These are phyloP conservation scores for Auricularia cornea DNA, from an alignment of 768 basidiomycete genomes.

Conservation along the genomic window DNA sequence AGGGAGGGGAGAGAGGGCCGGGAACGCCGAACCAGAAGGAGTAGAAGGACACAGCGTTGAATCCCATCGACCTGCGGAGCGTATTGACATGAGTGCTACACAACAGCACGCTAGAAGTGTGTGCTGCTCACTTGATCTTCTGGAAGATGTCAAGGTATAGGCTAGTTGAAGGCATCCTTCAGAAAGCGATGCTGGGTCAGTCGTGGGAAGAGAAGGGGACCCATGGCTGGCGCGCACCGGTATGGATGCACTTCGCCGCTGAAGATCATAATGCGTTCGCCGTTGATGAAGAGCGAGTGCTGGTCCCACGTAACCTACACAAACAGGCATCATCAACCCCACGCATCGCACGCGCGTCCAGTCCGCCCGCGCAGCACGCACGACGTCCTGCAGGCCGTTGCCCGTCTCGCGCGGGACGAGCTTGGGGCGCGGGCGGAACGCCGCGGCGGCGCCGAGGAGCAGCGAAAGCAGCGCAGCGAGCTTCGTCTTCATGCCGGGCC, in stretches of 20 bases:
- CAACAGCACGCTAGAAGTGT: not conserved
- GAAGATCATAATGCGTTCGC: conserved; percentile 50
- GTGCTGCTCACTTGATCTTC: not conserved
- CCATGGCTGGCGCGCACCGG: conserved; percentile 29
- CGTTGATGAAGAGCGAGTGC: conserved; percentile 48
- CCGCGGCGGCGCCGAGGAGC: not conserved
- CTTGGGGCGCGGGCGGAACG: not conserved
- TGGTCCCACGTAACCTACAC: conserved; percentile 43
- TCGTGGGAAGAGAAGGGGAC: conserved; percentile 34
- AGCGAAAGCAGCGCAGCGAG: not conserved
- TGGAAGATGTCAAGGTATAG: conserved; percentile 14
- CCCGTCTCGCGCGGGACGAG: not conserved
- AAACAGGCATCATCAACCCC: not conserved
- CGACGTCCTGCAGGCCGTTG: not conserved
- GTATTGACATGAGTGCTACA: no score
- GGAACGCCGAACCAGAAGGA: conserved; percentile 52
- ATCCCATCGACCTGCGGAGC: conserved; percentile 42
- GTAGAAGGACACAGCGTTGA: conserved; percentile 55
- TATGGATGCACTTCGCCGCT: conserved; percentile 59
- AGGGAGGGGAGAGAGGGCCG: conserved; percentile 35
- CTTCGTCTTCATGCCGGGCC: not conserved
- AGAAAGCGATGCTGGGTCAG: conserved; percentile 29
- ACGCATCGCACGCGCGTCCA: not conserved
- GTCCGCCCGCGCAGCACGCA: no score
- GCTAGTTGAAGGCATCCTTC: conserved; percentile 49